Conservation (phyloP, 495 filamentous ascomycete species). For the Penicillium cinerascens region DNA sequence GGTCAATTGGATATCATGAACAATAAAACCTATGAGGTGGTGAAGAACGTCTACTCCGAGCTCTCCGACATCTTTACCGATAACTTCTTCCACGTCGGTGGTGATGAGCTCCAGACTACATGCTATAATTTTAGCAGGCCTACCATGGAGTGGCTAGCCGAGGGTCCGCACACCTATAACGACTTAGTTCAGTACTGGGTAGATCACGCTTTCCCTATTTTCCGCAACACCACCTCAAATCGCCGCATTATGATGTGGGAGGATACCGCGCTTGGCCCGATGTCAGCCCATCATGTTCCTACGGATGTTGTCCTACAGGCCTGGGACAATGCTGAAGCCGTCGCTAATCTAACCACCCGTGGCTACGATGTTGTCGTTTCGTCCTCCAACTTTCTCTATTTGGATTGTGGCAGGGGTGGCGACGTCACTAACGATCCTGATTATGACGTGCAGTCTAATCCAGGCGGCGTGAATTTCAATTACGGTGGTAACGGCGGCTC, state of each 20-base stretch:
- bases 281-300: constrained; percentile 43
- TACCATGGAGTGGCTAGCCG: constrained; percentile 44
- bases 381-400: constrained; percentile 52
- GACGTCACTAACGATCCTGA: constrained; percentile 52
- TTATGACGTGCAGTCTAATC: constrained; percentile 50
- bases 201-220: constrained; percentile 52
- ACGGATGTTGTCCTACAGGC: constrained; percentile 52
- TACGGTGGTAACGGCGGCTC: constrained; percentile 51
- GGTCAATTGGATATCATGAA: constrained; percentile 57
- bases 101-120: constrained; percentile 49
- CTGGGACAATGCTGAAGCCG: constrained; percentile 54
- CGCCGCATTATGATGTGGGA: constrained; percentile 57
- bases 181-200: constrained; percentile 55
- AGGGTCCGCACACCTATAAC: constrained; percentile 49
- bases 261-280: constrained; percentile 44
- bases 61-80: constrained; percentile 50
- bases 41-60: constrained; percentile 51
- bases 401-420: constrained; percentile 55
- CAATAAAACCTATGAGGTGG: constrained; percentile 51
- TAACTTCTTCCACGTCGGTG: constrained; percentile 54
- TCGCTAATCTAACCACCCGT: constrained; percentile 46
- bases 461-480: constrained; percentile 49
- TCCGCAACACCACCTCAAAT: constrained; percentile 33
- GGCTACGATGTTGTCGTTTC: constrained; percentile 56
- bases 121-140: constrained; percentile 54